These are phyloP conservation scores for Salvia hispanica DNA, from an alignment of 257 asterid genomes.

Conservation along the genomic window DNA sequence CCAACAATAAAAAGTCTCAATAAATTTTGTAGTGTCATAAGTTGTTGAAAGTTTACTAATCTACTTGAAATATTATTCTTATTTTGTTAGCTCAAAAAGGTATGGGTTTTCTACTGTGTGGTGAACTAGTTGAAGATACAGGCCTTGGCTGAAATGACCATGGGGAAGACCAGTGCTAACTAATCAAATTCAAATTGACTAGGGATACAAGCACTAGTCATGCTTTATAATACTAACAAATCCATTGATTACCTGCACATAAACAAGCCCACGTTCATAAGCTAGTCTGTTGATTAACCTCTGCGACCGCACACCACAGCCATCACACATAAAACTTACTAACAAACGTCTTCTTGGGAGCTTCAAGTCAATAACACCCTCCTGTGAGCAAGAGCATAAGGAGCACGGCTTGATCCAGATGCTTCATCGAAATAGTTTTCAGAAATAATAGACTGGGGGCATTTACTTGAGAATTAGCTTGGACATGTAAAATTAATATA, in stretches of 20 bases:
- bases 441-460: background rate
- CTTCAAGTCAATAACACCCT: conserved; percentile 60
- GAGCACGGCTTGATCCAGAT: conserved; percentile 19
- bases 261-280: conserved; percentile 89
- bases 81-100: background rate
- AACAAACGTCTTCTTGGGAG: conserved; percentile 86
- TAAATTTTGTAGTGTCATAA: conserved; percentile 9
- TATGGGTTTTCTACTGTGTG: background rate
- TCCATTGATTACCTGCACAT: conserved; percentile 64
- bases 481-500: too few species aligned
- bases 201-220: conserved; percentile 1
- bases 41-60: conserved; percentile 5
- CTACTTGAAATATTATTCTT: background rate
- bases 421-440: background rate
- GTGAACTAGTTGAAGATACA: conserved; percentile 1
- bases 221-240: conserved; percentile 1
- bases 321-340: conserved; percentile 74
- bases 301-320: conserved; percentile 68
- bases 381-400: conserved; percentile 50
- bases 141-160: background rate
- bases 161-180: background rate
- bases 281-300: conserved; percentile 82
- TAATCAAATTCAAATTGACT: background rate
- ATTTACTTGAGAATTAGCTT: too few species aligned
- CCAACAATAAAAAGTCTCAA: background rate